Evolutionary conservation across 1,284 basidiomycete species (phyloP).

Genomic region (Ganoderma sinense): DNA sequence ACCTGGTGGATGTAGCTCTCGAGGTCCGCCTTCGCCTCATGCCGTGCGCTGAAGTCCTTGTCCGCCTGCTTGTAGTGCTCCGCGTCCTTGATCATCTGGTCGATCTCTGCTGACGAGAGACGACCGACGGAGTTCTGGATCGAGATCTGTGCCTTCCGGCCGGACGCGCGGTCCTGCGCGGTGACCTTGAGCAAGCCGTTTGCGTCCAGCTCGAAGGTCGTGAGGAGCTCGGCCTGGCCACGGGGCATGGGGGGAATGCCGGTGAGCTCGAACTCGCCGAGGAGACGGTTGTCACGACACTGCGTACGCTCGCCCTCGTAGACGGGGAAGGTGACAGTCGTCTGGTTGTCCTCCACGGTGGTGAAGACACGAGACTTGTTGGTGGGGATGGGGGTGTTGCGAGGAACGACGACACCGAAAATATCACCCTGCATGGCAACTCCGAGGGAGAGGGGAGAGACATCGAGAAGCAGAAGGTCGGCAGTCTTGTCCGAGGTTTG

Average conservation of each 20-base stretch:
- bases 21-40: constrained; percentile 96
- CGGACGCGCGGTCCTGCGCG: constrained; percentile 93
- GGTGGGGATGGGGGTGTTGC: constrained; percentile 97
- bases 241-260: constrained; percentile 97
- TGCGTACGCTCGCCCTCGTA: constrained; percentile 97
- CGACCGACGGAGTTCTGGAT: constrained; percentile 97
- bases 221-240: constrained; percentile 95
- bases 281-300: constrained; percentile 95
- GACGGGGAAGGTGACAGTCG: constrained; percentile 97
- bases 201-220: constrained; percentile 97
- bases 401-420: constrained; percentile 95
- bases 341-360: constrained; percentile 99
- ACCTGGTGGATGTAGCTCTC: constrained; percentile 96
- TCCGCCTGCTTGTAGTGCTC: constrained; percentile 96
- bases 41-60: constrained; percentile 95
- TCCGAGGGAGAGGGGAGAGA: constrained; percentile 95
- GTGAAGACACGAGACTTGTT: constrained; percentile 97
- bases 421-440: constrained; percentile 99
- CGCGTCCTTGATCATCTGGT: constrained; percentile 98
- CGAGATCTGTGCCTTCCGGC: constrained; percentile 95
- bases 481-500: constrained; percentile 97
- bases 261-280: constrained; percentile 97
- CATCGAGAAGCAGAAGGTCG: constrained; percentile 95
- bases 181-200: constrained; percentile 97
- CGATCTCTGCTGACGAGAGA: constrained; percentile 93